Evolutionary conservation across 2,329 filamentous ascomycete species (phyloP).

Genomic region (Ophiocordyceps unilateralis): DNA sequence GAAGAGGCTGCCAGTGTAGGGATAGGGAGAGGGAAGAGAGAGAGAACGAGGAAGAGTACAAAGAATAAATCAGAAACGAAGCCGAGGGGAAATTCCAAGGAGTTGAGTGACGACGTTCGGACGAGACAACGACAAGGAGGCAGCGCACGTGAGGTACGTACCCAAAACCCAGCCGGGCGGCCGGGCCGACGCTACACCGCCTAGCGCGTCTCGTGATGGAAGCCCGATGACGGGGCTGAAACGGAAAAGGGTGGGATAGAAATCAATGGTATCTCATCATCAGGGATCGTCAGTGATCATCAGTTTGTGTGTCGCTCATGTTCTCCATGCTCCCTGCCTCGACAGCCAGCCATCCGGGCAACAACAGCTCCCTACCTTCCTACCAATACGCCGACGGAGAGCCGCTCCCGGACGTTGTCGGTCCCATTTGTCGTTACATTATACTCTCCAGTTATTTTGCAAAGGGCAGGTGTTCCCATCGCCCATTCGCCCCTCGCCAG

Average conservation of each 20-base stretch:
- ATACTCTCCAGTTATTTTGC: neutral
- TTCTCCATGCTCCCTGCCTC: too few relatives aligned
- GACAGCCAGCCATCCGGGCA: too few relatives aligned
- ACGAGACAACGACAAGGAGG: too few relatives aligned
- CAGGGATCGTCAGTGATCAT: too few relatives aligned
- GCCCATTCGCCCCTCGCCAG: neutral
- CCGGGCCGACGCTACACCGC: neutral
- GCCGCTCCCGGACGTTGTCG: too few relatives aligned
- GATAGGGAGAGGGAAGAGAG: conserved; percentile 7
- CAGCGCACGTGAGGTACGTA: neutral
- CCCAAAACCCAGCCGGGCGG: neutral
- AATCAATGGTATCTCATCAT: neutral
- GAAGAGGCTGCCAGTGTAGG: neutral
- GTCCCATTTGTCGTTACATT: neutral
- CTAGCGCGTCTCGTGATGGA: neutral
- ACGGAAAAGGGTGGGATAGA: neutral
- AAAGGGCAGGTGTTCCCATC: neutral
- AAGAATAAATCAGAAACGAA: neutral
- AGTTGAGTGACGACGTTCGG: too few relatives aligned
- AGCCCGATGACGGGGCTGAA: neutral
- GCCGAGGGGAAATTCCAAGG: neutral
- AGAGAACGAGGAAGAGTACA: conserved; percentile 11
- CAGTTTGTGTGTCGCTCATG: too few relatives aligned
- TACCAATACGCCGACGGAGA: too few relatives aligned
- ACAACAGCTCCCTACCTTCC: too few relatives aligned